Evolutionary conservation across 495 filamentous ascomycete genomes (phyloP).

Genomic region (Neurospora hispaniola): DNA sequence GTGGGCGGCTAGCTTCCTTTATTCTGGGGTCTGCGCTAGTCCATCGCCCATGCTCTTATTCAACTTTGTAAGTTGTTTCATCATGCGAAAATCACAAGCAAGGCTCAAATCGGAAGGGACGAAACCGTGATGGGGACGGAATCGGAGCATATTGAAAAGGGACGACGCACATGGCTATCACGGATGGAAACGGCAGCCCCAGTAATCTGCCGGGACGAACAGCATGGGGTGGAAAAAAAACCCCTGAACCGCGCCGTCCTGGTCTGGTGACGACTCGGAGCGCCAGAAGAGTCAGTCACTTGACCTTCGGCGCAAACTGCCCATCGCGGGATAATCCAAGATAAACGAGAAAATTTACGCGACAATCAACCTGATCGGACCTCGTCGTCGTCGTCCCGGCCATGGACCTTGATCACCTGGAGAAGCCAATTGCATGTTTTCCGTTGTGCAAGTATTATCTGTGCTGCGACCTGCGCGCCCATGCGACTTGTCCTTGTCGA

Average conservation of each 20-base stretch:
- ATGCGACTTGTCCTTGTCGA: not conserved
- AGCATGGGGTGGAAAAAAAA: not conserved
- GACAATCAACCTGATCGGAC: not conserved
- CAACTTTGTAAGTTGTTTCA: not conserved
- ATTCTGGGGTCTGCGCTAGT: not conserved
- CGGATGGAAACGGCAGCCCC: not conserved
- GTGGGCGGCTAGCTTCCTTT: not conserved
- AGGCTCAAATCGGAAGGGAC: too few species aligned
- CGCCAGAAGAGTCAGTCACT: conserved; percentile 1
- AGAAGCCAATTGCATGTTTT: not conserved
- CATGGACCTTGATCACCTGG: not conserved
- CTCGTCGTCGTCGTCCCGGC: not conserved
- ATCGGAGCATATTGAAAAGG: not conserved
- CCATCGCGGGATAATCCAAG: not conserved
- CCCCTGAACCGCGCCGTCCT: not conserved
- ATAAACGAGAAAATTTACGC: not conserved
- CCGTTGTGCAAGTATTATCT: not conserved
- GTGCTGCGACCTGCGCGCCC: not conserved
- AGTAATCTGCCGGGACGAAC: not conserved
- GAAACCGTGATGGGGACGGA: not conserved
- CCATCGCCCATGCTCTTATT: not conserved
- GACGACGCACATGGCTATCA: not conserved
- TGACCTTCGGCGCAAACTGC: conserved; percentile 1
- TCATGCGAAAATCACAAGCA: too few species aligned
- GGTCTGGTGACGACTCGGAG: not conserved